Percentiles rank a stretch among this genome's conserved stretches.
Evolutionary conservation across 345 rosid genomes (phyloP).

Genomic region (Syzygium jambos): DNA sequence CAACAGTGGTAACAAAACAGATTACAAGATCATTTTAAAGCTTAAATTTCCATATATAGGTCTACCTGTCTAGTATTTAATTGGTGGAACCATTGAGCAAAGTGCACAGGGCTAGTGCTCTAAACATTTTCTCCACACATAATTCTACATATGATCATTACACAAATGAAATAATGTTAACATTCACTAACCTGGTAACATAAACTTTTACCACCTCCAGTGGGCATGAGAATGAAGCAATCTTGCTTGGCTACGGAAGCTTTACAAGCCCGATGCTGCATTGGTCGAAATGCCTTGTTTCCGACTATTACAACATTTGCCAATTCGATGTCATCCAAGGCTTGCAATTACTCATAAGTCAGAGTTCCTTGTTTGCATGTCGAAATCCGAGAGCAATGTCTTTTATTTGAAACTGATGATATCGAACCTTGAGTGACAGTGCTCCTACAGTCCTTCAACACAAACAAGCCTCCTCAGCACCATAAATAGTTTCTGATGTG

Average conservation of each 20-base stretch:
- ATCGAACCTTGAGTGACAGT: slow-evolving; percentile 29
- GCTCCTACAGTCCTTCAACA: slow-evolving; percentile 40
- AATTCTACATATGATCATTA: not conserved
- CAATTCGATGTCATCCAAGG: slow-evolving; percentile 73
- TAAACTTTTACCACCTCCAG: slow-evolving; percentile 92
- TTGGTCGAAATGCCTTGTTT: slow-evolving; percentile 50
- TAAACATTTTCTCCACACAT: not conserved
- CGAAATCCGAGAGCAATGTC: slow-evolving; percentile 7
- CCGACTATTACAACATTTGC: slow-evolving; percentile 86
- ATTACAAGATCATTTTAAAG: not conserved
- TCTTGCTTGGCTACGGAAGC: slow-evolving; percentile 61
- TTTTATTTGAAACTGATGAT: slow-evolving; percentile 31
- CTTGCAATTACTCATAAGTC: slow-evolving; percentile 58
- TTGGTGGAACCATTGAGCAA: not conserved
- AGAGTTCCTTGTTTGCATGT: slow-evolving; percentile 25
- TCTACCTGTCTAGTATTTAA: not conserved
- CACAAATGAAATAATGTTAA: not conserved
- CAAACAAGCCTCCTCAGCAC: slow-evolving; percentile 11
- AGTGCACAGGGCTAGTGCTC: not conserved
- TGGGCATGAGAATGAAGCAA: slow-evolving; percentile 86
- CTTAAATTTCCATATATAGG: not conserved
- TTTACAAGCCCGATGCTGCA: slow-evolving; percentile 82
- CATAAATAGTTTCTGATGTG: too few relatives aligned
- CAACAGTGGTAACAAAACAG: not conserved
- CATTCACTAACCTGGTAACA: slow-evolving; percentile 65